Evolutionary conservation across 306 rosid species (phyloP), one percentile per base, ranked within the genome.

Genomic region (Malus sylvestris): DNA sequence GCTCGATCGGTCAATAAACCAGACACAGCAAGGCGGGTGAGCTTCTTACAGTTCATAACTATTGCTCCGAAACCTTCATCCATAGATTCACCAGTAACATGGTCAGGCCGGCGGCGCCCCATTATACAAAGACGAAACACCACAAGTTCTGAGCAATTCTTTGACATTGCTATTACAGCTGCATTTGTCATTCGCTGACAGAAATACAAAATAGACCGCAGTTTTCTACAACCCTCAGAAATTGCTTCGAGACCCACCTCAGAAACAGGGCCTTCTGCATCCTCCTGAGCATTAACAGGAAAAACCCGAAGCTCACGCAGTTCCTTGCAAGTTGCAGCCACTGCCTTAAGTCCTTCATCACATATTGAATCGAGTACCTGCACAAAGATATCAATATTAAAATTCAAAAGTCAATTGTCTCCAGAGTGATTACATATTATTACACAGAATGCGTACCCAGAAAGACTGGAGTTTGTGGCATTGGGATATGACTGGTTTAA

Each of bases 31-130:
- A 93, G 98, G 32, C 98, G 89, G 27, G 98, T 90, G 35, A 93
- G 93, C 90, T 90, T 89, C 90, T 89, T 93, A 79, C 98, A 90
- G 82, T 93, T 93, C 90, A 40, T 90, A 77, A 93, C 98, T 74
- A 93, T 93, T 72, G 96, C 98, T 52, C 98, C 96, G 61, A 93
- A 90, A 60, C 98, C 98, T 75, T 89, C 89, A 81, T 93, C 98
- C 98, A 93, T 93, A 72, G 98, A 91, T 59, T 81, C 78, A n/a
- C 76, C 75, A 3, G 98, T 93, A 65, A 38, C 52, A 27, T 80
- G 84, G 58, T 93, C 98, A 1, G 92, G 88, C 60, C 75, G 90
- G 81, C 52, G 90, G 67, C 86, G 81, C 55, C 96, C 96, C 84
- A 93, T 93, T 73, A 93, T 89, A 78, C 96, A 93, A 13, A 93